Conservation (phyloP, 352 stramenopile species). For the Saprolegnia parasitica region DNA sequence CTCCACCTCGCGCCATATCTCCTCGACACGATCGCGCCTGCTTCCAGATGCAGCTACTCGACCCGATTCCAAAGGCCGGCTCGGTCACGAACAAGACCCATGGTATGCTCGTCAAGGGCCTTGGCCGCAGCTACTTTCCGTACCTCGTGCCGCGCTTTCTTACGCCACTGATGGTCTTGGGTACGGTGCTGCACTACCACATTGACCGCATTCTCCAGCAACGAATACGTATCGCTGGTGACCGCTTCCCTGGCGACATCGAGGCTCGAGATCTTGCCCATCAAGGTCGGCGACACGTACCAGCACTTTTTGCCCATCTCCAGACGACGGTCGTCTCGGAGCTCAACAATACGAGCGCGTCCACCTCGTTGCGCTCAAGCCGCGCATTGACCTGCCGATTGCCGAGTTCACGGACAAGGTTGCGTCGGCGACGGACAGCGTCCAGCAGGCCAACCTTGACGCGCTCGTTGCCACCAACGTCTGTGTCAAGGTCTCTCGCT, state of each 20-base stretch:
- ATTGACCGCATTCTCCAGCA: conserved; percentile 90
- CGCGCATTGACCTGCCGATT: conserved; percentile 93
- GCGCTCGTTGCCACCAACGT: conserved; percentile 56
- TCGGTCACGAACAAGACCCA: conserved; percentile 93
- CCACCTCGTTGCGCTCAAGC: conserved; percentile 91
- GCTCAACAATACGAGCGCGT: conserved; percentile 93
- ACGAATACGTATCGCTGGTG: conserved; percentile 96
- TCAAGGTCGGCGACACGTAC: conserved; percentile 93
- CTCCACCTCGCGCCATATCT: conserved; percentile 98
- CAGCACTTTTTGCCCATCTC: conserved; percentile 99
- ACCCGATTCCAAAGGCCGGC: conserved; percentile 93
- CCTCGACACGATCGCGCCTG: conserved; percentile 94
- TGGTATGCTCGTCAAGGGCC: conserved; percentile 91
- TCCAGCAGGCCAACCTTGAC: conserved; percentile 75
- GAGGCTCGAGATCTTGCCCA: conserved; percentile 96
- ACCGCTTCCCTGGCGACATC: conserved; percentile 96
- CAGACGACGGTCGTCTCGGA: conserved; percentile 99
- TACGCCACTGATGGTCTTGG: conserved; percentile 90
- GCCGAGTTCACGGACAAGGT: conserved; percentile 90
- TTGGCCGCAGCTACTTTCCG: conserved; percentile 95
- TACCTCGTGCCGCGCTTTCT: conserved; percentile 97
- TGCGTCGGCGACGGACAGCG: conserved; percentile 49
- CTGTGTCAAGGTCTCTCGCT: conserved; percentile 65
- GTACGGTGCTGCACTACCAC: conserved; percentile 93
- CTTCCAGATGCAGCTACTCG: conserved; percentile 90